Percentiles rank a stretch among this genome's conserved stretches.
Evolutionary conservation across 345 rosid species (phyloP).

Genomic region (Gynandropsis gynandra): DNA sequence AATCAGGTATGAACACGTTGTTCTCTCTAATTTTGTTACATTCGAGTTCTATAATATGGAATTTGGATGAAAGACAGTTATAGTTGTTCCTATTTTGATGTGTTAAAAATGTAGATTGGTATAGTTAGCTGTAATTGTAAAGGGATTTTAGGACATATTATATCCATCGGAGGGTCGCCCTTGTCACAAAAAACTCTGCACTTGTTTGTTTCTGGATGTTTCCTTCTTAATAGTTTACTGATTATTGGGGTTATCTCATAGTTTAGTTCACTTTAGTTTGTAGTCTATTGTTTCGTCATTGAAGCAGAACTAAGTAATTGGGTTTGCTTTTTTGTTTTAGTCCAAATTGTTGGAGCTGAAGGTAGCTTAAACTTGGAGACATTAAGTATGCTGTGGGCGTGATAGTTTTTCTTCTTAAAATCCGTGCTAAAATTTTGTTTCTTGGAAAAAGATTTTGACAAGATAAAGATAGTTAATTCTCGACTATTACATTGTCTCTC

Average conservation of each 20-base stretch:
- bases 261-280: not conserved
- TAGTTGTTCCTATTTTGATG: too few species aligned
- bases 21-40: not conserved
- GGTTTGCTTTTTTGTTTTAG: not conserved
- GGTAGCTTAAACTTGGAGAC: not conserved
- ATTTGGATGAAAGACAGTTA: too few species aligned
- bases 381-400: not conserved
- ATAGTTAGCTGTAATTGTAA: not conserved
- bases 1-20: slow-evolving; percentile 47
- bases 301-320: not conserved
- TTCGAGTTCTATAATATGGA: too few species aligned
- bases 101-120: not conserved
- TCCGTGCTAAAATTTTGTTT: too few species aligned
- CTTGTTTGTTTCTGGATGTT: not conserved
- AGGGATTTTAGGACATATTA: not conserved
- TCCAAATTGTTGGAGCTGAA: slow-evolving; percentile 6
- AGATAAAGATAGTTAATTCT: not conserved
- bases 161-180: not conserved
- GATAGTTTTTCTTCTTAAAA: too few species aligned
- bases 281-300: too few species aligned
- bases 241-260: too few species aligned
- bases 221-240: not conserved
- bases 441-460: too few species aligned
- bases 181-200: not conserved
- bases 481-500: not conserved